Evolutionary conservation across 768 basidiomycete species (phyloP).

Genomic region (Neoboletus subvelutipes): DNA sequence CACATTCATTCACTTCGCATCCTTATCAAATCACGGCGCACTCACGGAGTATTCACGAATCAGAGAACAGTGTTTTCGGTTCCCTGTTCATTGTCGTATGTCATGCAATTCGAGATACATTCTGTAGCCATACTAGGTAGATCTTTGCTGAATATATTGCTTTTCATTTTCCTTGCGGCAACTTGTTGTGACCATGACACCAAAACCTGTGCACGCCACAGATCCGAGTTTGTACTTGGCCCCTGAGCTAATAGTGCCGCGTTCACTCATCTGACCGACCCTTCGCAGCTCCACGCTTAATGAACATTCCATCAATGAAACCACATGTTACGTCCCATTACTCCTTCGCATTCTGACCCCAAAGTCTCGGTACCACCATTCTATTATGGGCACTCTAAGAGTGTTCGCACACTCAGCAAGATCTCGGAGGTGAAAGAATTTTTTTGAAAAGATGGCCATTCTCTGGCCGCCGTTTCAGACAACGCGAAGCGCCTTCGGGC

Average conservation of each 20-base stretch:
- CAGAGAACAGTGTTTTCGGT: background rate
- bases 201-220: background rate
- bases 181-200: background rate
- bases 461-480: conserved; percentile 20
- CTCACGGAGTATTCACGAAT: background rate
- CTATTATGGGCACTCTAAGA: conserved; percentile 3
- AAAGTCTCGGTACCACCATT: background rate
- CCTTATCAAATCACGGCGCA: background rate
- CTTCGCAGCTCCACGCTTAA: background rate
- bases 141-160: background rate
- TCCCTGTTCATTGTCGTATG: background rate
- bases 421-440: conserved; percentile 27
- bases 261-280: background rate
- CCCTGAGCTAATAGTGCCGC: background rate
- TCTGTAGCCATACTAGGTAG: background rate
- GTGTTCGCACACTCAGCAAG: background rate
- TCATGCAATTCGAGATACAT: background rate
- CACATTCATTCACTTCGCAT: background rate
- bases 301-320: background rate
- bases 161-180: background rate
- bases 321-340: background rate
- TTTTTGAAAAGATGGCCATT: conserved; percentile 17
- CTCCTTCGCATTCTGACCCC: background rate
- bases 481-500: background rate
- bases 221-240: conserved; percentile 3